phyloP scores from a whole-genome alignment of 768 basidiomycete species.

The Boletus sp. region DNA sequence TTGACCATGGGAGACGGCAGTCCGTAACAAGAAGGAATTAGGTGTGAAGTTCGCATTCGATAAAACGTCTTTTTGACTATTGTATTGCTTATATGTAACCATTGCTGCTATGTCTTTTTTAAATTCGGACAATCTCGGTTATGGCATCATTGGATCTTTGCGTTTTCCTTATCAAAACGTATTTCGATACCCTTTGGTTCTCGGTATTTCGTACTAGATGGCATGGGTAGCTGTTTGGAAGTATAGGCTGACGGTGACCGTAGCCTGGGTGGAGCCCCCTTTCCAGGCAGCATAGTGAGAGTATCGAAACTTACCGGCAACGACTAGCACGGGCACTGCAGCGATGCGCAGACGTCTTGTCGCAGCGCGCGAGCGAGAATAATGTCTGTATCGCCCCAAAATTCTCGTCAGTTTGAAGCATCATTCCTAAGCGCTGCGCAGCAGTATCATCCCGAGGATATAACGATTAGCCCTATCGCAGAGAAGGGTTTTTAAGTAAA shows the following conservation, averaged over 20 bases:
- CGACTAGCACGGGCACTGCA: too few species aligned
- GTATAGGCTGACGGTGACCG: too few species aligned
- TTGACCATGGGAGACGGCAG: constrained; percentile 14
- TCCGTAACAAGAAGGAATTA: constrained; percentile 1
- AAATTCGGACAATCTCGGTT: neutral
- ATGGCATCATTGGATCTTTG: neutral
- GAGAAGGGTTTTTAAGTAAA: neutral
- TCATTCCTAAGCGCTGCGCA: neutral
- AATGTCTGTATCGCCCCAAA: too few species aligned
- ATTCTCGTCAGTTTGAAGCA: too few species aligned
- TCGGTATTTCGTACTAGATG: neutral
- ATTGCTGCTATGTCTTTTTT: neutral
- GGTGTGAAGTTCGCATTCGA: too few species aligned
- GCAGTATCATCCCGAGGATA: too few species aligned
- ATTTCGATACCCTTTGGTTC: constrained; percentile 6
- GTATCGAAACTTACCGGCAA: too few species aligned
- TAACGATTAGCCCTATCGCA: too few species aligned
- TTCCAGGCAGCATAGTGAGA: too few species aligned
- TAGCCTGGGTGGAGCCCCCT: too few species aligned
- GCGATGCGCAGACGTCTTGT: too few species aligned
- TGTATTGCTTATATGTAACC: neutral
- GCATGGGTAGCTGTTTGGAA: neutral
- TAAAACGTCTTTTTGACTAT: neutral
- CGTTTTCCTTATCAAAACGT: neutral
- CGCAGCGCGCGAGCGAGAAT: too few species aligned